These are phyloP conservation scores for Phoma herbarum DNA, from an alignment of 2,329 filamentous ascomycete species.

Conservation along the genomic window DNA sequence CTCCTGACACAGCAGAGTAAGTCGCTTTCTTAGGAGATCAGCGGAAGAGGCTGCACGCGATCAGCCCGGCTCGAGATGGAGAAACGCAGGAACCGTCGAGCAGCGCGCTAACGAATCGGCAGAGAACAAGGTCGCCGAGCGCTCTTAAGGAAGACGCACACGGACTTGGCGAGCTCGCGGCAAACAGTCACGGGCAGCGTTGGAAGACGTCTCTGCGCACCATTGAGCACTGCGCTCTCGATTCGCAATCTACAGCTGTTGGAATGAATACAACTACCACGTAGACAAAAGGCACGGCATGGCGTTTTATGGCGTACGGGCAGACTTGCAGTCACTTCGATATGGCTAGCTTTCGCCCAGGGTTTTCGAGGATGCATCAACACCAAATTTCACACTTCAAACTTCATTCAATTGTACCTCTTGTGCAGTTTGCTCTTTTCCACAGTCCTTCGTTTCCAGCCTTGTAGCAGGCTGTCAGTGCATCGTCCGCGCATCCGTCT, in stretches of 20 bases:
- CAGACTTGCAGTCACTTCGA: slow-evolving; percentile 7
- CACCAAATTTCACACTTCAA: slow-evolving; percentile 19
- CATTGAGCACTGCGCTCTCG: neutral
- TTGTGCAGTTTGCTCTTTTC: too few relatives aligned
- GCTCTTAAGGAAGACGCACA: slow-evolving; percentile 1
- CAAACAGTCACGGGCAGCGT: neutral
- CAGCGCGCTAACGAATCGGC: slow-evolving; percentile 3
- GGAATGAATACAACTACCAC: slow-evolving; percentile 6
- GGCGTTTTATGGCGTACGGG: slow-evolving; percentile 25
- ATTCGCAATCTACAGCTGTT: slow-evolving; percentile 5
- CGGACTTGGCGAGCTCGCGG: neutral
- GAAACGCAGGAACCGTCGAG: neutral
- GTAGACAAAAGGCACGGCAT: slow-evolving; percentile 24
- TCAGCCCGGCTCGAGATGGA: neutral
- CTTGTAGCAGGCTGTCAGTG: too few relatives aligned
- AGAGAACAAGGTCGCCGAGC: slow-evolving; percentile 43
- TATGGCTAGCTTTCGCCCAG: slow-evolving; percentile 13
- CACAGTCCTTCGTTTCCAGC: too few relatives aligned
- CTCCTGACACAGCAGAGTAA: slow-evolving; percentile 81
- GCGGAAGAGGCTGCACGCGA: neutral
- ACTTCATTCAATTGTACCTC: neutral
- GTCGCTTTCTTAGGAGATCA: slow-evolving; percentile 7
- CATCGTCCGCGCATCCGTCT: too few relatives aligned
- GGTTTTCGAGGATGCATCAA: slow-evolving; percentile 17
- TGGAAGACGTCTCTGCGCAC: neutral